A percentile compares a stretch with the other conserved stretches of the same genome.
Evolutionary conservation across 371 early-diverging fungal genomes (phyloP).

Genomic region (Phascolomyces articulosus): DNA sequence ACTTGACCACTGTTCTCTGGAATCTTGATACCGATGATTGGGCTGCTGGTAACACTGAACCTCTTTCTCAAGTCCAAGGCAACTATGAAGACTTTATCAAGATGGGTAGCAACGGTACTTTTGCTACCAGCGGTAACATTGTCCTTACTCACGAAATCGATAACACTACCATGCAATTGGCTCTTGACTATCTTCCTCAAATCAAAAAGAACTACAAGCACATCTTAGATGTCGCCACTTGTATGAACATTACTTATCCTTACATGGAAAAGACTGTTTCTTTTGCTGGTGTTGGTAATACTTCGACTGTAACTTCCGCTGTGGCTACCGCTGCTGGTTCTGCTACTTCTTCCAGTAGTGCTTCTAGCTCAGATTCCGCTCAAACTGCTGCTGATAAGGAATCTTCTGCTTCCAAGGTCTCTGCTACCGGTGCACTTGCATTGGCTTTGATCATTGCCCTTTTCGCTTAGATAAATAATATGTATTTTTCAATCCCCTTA

Average conservation of each 20-base stretch:
- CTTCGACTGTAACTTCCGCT: neutral
- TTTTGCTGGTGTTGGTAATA: slow-evolving; percentile 25
- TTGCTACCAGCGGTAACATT: slow-evolving; percentile 42
- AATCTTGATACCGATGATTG: slow-evolving; percentile 60
- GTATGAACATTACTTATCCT: slow-evolving; percentile 57
- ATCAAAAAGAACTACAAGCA: slow-evolving; percentile 50
- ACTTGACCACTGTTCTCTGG: slow-evolving; percentile 55
- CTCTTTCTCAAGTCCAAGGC: slow-evolving; percentile 34
- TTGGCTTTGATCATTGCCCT: neutral
- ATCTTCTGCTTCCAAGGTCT: slow-evolving; percentile 1
- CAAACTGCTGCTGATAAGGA: neutral
- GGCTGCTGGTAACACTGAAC: slow-evolving; percentile 51
- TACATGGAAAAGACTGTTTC: slow-evolving; percentile 47
- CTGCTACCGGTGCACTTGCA: neutral
- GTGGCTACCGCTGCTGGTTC: neutral
- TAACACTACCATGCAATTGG: slow-evolving; percentile 54
- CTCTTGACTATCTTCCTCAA: slow-evolving; percentile 48
- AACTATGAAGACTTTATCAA: slow-evolving; percentile 44
- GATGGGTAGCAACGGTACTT: slow-evolving; percentile 54
- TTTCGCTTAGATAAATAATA: neutral
- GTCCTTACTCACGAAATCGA: slow-evolving; percentile 59
- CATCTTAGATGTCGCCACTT: slow-evolving; percentile 54
- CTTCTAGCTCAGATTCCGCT: neutral
- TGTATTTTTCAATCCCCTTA: neutral
- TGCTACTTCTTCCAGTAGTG: neutral